These are phyloP conservation scores for Dactylellina leptospora DNA, from an alignment of 2,329 filamentous ascomycete species.

Conservation along the genomic window DNA sequence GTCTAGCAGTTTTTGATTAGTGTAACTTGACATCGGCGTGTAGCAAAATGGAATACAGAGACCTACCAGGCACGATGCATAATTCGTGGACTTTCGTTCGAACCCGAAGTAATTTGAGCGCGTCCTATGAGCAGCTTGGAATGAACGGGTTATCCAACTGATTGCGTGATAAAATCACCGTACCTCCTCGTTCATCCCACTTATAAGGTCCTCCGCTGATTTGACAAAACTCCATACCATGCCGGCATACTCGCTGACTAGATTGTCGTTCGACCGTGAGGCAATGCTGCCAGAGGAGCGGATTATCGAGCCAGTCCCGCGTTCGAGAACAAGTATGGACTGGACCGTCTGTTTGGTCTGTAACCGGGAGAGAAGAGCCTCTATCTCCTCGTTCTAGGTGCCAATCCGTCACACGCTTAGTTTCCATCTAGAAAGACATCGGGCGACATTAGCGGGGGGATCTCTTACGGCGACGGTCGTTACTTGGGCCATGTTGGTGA, in stretches of 20 bases:
- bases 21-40: background rate
- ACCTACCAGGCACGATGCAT: conserved; percentile 75
- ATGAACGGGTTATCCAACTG: background rate
- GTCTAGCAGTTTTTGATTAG: conserved; percentile 63
- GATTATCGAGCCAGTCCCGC: conserved; percentile 75
- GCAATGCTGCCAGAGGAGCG: conserved; percentile 73
- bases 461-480: conserved; percentile 39
- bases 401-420: no score
- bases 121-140: conserved; percentile 65
- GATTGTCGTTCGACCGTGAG: conserved; percentile 65
- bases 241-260: conserved; percentile 75
- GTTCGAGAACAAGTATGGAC: conserved; percentile 78
- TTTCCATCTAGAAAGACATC: no score
- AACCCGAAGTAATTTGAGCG: conserved; percentile 77
- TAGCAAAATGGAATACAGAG: conserved; percentile 8
- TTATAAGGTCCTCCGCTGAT: conserved; percentile 73
- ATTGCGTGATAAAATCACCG: background rate
- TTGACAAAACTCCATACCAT: conserved; percentile 81
- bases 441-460: background rate
- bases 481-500: conserved; percentile 42
- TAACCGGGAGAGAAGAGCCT: conserved; percentile 69
- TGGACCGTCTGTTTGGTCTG: conserved; percentile 81
- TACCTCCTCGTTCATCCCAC: conserved; percentile 76
- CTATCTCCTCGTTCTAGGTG: conserved; percentile 54
- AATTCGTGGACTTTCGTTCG: conserved; percentile 86